Conservation (phyloP, 345 rosid genomes). For the Litchi chinensis region DNA sequence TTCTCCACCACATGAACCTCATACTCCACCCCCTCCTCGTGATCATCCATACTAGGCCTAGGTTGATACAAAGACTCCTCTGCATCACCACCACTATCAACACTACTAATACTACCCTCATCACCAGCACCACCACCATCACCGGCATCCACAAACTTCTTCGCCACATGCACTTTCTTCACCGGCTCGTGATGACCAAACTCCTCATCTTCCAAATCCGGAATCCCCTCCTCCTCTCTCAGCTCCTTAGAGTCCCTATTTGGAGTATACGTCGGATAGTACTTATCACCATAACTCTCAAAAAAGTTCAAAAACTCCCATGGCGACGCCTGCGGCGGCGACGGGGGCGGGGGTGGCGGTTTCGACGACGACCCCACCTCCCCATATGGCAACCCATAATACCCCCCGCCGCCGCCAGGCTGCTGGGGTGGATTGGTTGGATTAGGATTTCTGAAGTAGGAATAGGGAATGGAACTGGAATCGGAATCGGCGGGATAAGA, state of each 20-base stretch:
- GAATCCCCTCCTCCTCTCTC: slow-evolving; percentile 93
- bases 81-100: slow-evolving; percentile 26
- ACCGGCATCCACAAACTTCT: slow-evolving; percentile 38
- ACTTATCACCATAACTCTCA: slow-evolving; percentile 56
- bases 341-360: slow-evolving; percentile 82
- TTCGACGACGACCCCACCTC: slow-evolving; percentile 41
- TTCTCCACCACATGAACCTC: slow-evolving; percentile 88
- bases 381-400: slow-evolving; percentile 38
- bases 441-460: slow-evolving; percentile 35
- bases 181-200: slow-evolving; percentile 58
- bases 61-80: slow-evolving; percentile 48
- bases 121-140: slow-evolving; percentile 27
- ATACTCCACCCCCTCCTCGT: slow-evolving; percentile 50
- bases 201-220: slow-evolving; percentile 91
- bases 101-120: slow-evolving; percentile 22
- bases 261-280: slow-evolving; percentile 50
- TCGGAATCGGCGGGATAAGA: slow-evolving; percentile 25
- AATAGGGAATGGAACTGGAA: slow-evolving; percentile 25
- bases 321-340: slow-evolving; percentile 64
- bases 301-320: slow-evolving; percentile 87
- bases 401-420: slow-evolving; percentile 30
- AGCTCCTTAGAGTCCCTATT: slow-evolving; percentile 72
- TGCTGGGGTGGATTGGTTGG: slow-evolving; percentile 16
- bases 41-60: slow-evolving; percentile 48
- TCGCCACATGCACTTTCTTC: slow-evolving; percentile 60